A percentile compares a stretch with the other conserved stretches of the same genome.
These are phyloP conservation scores for Debaryomyces castellii DNA, from an alignment of 805 yeast species.

Conservation along the genomic window DNA sequence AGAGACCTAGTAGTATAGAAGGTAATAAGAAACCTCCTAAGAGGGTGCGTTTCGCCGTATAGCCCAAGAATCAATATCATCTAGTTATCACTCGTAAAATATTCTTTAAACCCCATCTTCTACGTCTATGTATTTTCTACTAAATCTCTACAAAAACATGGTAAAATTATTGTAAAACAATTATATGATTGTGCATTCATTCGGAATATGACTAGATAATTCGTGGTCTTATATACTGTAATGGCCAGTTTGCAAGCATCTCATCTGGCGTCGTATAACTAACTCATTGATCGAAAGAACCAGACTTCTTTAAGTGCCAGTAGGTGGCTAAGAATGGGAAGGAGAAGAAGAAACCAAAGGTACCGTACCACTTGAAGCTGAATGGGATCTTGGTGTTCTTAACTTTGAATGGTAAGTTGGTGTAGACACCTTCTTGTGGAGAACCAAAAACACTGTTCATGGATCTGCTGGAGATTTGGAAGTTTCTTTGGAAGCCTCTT, in stretches of 20 bases:
- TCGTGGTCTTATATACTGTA: not conserved
- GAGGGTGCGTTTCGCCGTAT: constrained; percentile 31
- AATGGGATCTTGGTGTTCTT: constrained; percentile 91
- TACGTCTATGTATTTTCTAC: not conserved
- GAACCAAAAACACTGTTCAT: constrained; percentile 36
- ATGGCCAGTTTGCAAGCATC: not conserved
- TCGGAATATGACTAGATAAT: not conserved
- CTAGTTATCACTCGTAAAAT: not conserved
- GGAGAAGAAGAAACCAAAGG: constrained; percentile 51
- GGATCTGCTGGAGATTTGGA: constrained; percentile 47
- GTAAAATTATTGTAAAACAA: not conserved
- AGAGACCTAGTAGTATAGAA: constrained; percentile 14
- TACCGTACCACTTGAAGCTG: constrained; percentile 78
- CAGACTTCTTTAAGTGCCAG: constrained; percentile 88
- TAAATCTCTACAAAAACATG: not conserved
- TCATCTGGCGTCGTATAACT: not conserved
- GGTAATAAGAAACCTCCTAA: constrained; percentile 19
- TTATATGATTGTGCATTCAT: not conserved
- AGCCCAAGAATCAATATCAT: not conserved
- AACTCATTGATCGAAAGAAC: constrained; percentile 36
- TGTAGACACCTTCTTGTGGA: constrained; percentile 68
- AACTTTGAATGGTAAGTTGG: constrained; percentile 92
- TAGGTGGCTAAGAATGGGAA: constrained; percentile 76
- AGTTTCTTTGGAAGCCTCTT: constrained; percentile 24
- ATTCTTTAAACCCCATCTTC: too few species aligned